Conservation (phyloP, 192 early-diverging fungal species). For the Bifiguratus adelaidae region DNA sequence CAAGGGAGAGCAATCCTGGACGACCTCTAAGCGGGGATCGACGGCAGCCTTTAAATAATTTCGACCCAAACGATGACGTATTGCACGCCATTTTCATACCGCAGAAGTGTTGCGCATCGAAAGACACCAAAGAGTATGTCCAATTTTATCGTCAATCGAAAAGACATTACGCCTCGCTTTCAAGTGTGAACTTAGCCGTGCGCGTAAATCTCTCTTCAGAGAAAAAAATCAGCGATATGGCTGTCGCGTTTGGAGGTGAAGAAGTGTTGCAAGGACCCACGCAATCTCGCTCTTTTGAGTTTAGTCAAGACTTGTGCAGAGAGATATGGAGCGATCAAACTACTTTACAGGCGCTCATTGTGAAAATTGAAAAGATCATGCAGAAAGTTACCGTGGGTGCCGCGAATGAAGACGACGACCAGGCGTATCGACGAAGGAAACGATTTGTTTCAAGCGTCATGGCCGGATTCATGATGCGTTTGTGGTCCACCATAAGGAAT, state of each 20-base stretch:
- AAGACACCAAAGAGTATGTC: conserved; percentile 57
- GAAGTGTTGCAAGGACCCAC: conserved; percentile 44
- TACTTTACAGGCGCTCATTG: conserved; percentile 30
- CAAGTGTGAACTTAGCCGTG: conserved; percentile 74
- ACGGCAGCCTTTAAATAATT: no score
- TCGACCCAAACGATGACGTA: no score
- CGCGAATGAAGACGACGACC: no score
- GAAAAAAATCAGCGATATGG: conserved; percentile 36
- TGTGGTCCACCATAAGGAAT: neutral
- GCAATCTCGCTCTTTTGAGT: conserved; percentile 42
- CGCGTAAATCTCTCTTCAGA: conserved; percentile 38
- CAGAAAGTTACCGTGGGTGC: neutral
- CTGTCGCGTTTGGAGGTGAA: conserved; percentile 73
- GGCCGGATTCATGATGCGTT: neutral
- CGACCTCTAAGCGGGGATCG: no score
- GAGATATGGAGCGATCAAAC: conserved; percentile 39
- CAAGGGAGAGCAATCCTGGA: no score
- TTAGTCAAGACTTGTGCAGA: conserved; percentile 32
- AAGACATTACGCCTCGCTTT: conserved; percentile 80
- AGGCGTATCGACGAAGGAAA: neutral
- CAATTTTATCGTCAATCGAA: conserved; percentile 82
- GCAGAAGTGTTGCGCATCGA: no score
- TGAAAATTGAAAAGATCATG: neutral
- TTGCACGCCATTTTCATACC: no score
- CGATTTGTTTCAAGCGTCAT: neutral